Conservation (phyloP, 345 rosid genomes). For the Citrus mangshanensis region DNA sequence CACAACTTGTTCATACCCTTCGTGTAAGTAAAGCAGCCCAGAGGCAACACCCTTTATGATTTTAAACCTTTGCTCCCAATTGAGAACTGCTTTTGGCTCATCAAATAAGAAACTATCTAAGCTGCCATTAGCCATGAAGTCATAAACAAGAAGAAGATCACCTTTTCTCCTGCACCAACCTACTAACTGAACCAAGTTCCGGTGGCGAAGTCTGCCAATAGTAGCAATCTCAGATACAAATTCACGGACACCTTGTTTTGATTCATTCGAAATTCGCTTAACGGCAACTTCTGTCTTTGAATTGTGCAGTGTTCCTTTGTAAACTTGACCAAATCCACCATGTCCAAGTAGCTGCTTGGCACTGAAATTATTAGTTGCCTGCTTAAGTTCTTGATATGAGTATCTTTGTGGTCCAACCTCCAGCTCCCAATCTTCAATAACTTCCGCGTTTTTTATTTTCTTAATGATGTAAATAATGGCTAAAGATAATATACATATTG, state of each 20-base stretch:
- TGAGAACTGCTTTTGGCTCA: slow-evolving; percentile 41
- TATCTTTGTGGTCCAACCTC: slow-evolving; percentile 79
- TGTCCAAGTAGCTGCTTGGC: slow-evolving; percentile 64
- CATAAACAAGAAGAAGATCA: slow-evolving; percentile 78
- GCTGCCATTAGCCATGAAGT: slow-evolving; percentile 92
- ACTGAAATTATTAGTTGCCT: slow-evolving; percentile 66
- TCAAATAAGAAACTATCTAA: slow-evolving; percentile 74
- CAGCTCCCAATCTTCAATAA: slow-evolving; percentile 72
- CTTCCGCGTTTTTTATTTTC: slow-evolving; percentile 56
- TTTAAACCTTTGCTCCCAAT: slow-evolving; percentile 75
- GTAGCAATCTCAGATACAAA: slow-evolving; percentile 82
- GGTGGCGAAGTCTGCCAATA: slow-evolving; percentile 88
- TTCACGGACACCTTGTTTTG: slow-evolving; percentile 82
- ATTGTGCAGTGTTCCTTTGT: slow-evolving; percentile 55
- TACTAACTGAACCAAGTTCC: slow-evolving; percentile 75
- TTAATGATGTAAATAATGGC: slow-evolving; percentile 22
- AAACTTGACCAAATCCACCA: slow-evolving; percentile 88
- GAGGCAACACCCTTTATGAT: slow-evolving; percentile 74
- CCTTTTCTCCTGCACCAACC: slow-evolving; percentile 79
- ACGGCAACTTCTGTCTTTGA: slow-evolving; percentile 65
- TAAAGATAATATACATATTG: slow-evolving; percentile 7
- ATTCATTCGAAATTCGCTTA: slow-evolving; percentile 71
- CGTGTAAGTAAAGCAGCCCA: slow-evolving; percentile 80
- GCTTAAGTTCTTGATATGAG: slow-evolving; percentile 62
- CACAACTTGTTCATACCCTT: slow-evolving; percentile 87